Conservation (phyloP, 1,284 basidiomycete species). For the Ceratobasidium sp. region DNA sequence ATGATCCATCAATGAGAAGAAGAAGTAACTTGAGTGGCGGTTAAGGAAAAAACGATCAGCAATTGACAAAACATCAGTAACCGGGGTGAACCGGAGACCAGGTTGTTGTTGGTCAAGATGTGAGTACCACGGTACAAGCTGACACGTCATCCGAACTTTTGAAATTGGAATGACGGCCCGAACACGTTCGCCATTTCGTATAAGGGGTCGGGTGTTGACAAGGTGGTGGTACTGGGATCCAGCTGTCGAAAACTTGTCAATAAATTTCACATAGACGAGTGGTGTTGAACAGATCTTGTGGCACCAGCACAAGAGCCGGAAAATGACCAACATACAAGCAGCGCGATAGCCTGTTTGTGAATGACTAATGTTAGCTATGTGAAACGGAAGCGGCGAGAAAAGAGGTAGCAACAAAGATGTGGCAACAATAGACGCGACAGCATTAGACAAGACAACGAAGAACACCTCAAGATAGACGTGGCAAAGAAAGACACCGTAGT, state of each 20-base stretch:
- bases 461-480: no score
- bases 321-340: neutral
- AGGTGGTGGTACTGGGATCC: neutral
- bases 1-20: constrained; percentile 15
- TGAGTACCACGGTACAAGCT: neutral
- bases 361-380: neutral
- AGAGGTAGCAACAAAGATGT: no score
- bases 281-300: neutral
- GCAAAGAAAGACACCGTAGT: no score
- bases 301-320: neutral
- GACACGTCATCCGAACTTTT: neutral
- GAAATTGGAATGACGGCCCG: neutral
- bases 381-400: no score
- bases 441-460: no score
- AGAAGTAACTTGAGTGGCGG: neutral
- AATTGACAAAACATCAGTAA: neutral
- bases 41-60: constrained; percentile 4
- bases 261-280: neutral
- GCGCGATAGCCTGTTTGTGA: neutral
- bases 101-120: neutral
- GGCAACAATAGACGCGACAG: no score
- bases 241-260: neutral
- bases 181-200: neutral
- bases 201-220: neutral
- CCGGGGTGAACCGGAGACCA: neutral